phyloP scores from a whole-genome alignment of 306 rosid species.

The Acacia melanoxylon region DNA sequence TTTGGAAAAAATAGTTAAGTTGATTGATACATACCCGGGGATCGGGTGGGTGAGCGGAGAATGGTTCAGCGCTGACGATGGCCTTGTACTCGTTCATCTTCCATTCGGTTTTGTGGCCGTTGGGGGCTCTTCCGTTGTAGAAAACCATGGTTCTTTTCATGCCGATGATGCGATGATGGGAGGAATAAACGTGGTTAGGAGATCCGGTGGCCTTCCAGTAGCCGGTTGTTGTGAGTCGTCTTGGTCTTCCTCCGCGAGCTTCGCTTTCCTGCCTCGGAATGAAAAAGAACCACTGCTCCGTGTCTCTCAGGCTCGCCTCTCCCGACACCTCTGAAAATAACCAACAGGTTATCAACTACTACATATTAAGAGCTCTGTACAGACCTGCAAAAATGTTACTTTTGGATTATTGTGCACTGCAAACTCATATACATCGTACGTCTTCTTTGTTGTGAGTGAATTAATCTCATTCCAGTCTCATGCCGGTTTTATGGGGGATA shows the following conservation, averaged over 20 bases:
- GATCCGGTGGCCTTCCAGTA: slow-evolving; percentile 97
- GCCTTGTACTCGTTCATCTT: slow-evolving; percentile 91
- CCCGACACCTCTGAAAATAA: slow-evolving; percentile 60
- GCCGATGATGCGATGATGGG: slow-evolving; percentile 55
- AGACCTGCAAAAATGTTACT: neutral
- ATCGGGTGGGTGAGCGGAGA: slow-evolving; percentile 19
- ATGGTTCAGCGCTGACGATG: slow-evolving; percentile 24
- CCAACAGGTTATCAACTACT: neutral
- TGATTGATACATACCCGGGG: neutral
- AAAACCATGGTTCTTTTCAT: slow-evolving; percentile 86
- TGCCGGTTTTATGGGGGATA: neutral
- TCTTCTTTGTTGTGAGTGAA: neutral
- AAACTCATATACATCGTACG: no score
- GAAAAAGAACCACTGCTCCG: slow-evolving; percentile 91
- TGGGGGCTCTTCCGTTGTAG: slow-evolving; percentile 78
- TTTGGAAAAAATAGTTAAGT: neutral
- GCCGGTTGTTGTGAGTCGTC: slow-evolving; percentile 64
- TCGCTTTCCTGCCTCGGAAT: slow-evolving; percentile 79
- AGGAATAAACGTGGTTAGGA: slow-evolving; percentile 68
- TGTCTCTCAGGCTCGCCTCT: slow-evolving; percentile 56
- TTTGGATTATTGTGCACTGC: neutral
- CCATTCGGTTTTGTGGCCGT: slow-evolving; percentile 81
- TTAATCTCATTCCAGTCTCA: neutral
- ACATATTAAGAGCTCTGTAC: neutral
- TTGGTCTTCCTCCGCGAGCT: slow-evolving; percentile 88